These are phyloP conservation scores for Aechmea fasciata DNA, from an alignment of 176 grass and related monocot species.

Conservation along the genomic window DNA sequence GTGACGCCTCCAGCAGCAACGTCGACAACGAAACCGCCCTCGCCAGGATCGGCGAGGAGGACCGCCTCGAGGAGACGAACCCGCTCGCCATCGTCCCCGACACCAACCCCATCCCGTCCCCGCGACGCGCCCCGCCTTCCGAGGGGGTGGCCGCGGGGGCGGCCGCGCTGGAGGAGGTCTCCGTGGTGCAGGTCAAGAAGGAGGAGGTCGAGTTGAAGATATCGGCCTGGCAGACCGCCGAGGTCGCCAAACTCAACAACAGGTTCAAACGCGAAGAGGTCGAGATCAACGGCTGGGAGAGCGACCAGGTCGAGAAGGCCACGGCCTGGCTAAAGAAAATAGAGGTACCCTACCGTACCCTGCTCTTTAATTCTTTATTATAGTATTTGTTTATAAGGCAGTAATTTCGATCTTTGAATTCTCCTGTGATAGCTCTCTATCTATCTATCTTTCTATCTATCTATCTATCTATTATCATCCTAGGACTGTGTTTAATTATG, in stretches of 20 bases:
- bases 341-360: too few relatives aligned
- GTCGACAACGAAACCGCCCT: slow-evolving; percentile 3
- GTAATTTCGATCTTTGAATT: background rate
- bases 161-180: slow-evolving; percentile 13
- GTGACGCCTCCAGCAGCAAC: background rate
- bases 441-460: too few relatives aligned
- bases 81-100: slow-evolving; percentile 45
- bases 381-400: background rate
- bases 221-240: slow-evolving; percentile 46
- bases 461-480: too few relatives aligned
- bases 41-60: slow-evolving; percentile 37
- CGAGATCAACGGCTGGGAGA: slow-evolving; percentile 56
- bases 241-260: slow-evolving; percentile 54
- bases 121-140: too few relatives aligned
- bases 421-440: too few relatives aligned
- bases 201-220: slow-evolving; percentile 64
- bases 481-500: too few relatives aligned
- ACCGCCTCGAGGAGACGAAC: slow-evolving; percentile 36
- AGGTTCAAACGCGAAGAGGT: slow-evolving; percentile 58
- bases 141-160: background rate
- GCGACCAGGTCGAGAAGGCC: slow-evolving; percentile 38
- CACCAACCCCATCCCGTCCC: slow-evolving; percentile 19
- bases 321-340: slow-evolving; percentile 40
- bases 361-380: too few relatives aligned
- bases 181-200: slow-evolving; percentile 46